A percentile compares a stretch with the other conserved stretches of the same genome.
Conservation (phyloP, 148 eudicot genomes). For the Talinum fruticosum region DNA sequence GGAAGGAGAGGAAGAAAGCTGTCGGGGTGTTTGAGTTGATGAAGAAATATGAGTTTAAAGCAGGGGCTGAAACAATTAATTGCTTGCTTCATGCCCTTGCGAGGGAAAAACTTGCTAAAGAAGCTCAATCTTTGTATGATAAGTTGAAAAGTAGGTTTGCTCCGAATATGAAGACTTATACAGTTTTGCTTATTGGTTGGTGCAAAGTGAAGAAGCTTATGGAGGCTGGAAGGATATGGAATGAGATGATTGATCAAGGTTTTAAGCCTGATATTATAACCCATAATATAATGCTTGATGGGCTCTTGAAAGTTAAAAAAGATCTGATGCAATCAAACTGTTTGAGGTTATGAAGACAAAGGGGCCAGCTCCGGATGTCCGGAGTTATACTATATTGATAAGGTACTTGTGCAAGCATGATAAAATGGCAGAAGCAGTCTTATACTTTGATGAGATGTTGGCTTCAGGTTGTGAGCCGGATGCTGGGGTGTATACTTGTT, state of each 20-base stretch:
- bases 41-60: constrained; percentile 67
- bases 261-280: constrained; percentile 73
- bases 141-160: constrained; percentile 57
- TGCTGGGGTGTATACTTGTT: constrained; percentile 75
- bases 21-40: constrained; percentile 78
- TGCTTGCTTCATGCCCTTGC: constrained; percentile 66
- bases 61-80: constrained; percentile 62
- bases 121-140: constrained; percentile 64
- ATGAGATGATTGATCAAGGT: constrained; percentile 78
- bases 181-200: constrained; percentile 78
- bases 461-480: constrained; percentile 66
- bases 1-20: constrained; percentile 76
- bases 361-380: constrained; percentile 73
- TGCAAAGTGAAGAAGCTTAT: constrained; percentile 66
- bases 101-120: constrained; percentile 68
- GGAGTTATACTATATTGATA: constrained; percentile 75
- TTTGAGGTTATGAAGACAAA: constrained; percentile 80
- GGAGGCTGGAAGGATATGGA: constrained; percentile 88
- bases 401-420: constrained; percentile 71
- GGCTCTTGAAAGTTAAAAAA: constrained; percentile 63
- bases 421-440: constrained; percentile 60
- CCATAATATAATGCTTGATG: constrained; percentile 80
- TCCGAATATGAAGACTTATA: constrained; percentile 51
- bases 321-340: constrained; percentile 73
- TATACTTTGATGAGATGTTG: constrained; percentile 62